Evolutionary conservation across 2,329 filamentous ascomycete genomes (phyloP), one percentile per base, ranked within the genome.

Genomic region (Drechslerella coelobrocha): DNA sequence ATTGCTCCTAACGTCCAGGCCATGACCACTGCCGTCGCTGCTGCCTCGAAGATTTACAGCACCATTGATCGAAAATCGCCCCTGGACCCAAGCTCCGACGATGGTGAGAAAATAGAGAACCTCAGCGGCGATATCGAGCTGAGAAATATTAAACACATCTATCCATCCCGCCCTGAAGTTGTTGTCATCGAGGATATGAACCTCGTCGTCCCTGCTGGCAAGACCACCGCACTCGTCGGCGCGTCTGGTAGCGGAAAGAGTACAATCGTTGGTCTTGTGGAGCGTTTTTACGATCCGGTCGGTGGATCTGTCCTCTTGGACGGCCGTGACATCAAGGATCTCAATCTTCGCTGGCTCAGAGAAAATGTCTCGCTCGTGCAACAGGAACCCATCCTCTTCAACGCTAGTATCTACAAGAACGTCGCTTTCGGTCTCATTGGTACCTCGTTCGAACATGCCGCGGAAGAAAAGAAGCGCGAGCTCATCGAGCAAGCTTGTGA

Each of bases 171-270:
- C 10, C 91, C 92, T 0, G 92, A 97, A 76, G 92, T 96, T 2
- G 85, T 87, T 1, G 90, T 97, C 39, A 93, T 97, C 87, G 83
- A 94, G 43, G 87, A 88, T 73, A 90, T 97, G 62, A 89, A 83
- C 62, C 84, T 99, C 1, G 79, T 84, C 0, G 88, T 97, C 37
- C 91, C 92, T 1, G 90, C 92, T 2, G 92, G 93, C 19, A 96
- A 96, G 81, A 92, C 90, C 17, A 96, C 93, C 1, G 94, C 94
- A 0, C 82, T 99, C 6, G 94, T 99, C 4, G 94, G 94, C 65
- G 91, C 93, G 0, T 97, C 93, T 9, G 94, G 93, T 9, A 95
- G 90, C 39, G 94, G 94, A 51, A 99, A 97, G 80, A 93, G 89
- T 76, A 97, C 94, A 0, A 92, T 97, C 72, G 89, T 97, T 26